Conservation (phyloP, 2,329 filamentous ascomycete species). For the Fusarium robinianum region DNA sequence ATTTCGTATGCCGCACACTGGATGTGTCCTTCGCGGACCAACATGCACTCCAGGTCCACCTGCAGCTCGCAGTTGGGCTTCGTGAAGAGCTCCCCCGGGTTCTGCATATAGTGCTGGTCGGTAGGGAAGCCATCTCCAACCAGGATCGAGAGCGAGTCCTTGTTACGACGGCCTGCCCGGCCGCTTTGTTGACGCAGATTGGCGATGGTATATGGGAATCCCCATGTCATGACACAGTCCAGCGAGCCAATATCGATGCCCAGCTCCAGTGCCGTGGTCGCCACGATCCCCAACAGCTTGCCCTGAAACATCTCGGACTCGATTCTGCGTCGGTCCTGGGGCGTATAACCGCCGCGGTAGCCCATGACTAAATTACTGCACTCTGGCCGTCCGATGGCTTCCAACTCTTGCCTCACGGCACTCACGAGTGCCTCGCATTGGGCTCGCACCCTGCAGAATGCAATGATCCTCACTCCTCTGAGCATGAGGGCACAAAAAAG, state of each 20-base stretch:
- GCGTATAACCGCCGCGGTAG: conserved; percentile 92
- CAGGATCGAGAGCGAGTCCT: conserved; percentile 87
- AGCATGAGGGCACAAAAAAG: conserved; percentile 90
- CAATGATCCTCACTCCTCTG: conserved; percentile 87
- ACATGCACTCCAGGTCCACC: conserved; percentile 88
- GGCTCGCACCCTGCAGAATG: conserved; percentile 86
- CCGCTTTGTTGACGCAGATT: conserved; percentile 95
- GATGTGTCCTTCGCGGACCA: conserved; percentile 89
- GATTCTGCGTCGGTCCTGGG: conserved; percentile 84
- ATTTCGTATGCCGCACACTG: conserved; percentile 96
- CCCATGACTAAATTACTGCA: conserved; percentile 85
- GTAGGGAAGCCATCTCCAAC: conserved; percentile 88
- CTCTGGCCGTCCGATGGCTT: conserved; percentile 72
- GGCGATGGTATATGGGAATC: conserved; percentile 93
- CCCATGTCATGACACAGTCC: conserved; percentile 91
- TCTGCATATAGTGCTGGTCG: conserved; percentile 97
- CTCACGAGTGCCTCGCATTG: conserved; percentile 84
- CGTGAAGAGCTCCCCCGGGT: conserved; percentile 91
- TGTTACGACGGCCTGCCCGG: conserved; percentile 87
- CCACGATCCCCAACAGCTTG: conserved; percentile 88
- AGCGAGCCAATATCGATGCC: conserved; percentile 94
- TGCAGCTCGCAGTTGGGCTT: conserved; percentile 88
- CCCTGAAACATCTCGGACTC: conserved; percentile 98
- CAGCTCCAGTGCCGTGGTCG: conserved; percentile 89
- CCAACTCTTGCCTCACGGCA: conserved; percentile 78